These are phyloP conservation scores for Comarum palustre DNA, from an alignment of 306 rosid genomes.

Conservation along the genomic window DNA sequence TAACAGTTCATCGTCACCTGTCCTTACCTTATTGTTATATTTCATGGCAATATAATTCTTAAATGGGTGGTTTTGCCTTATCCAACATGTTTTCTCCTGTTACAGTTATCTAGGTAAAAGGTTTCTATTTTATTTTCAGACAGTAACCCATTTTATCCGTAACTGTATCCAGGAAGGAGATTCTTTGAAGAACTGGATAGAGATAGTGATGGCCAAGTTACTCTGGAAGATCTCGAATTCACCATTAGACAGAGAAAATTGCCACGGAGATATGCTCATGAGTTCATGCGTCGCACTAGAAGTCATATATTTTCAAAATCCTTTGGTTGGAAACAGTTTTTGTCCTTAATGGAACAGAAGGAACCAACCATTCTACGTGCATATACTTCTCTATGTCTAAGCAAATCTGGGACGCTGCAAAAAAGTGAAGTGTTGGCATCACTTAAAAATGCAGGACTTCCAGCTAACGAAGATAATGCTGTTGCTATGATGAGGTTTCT, in stretches of 20 bases:
- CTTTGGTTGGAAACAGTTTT: conserved; percentile 94
- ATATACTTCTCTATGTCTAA: conserved; percentile 89
- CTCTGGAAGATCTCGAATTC: conserved; percentile 84
- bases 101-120: conserved; percentile 18
- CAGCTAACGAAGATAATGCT: conserved; percentile 97
- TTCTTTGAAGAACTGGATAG: conserved; percentile 98
- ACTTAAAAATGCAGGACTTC: conserved; percentile 87
- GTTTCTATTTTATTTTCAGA: neutral
- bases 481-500: conserved; percentile 98
- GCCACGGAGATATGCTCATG: conserved; percentile 95
- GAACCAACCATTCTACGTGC: conserved; percentile 99
- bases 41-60: neutral
- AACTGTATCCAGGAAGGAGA: conserved; percentile 67
- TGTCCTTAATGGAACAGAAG: conserved; percentile 94
- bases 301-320: conserved; percentile 91
- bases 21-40: neutral
- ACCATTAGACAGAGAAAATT: conserved; percentile 88
- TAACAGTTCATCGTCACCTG: neutral
- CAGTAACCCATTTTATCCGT: conserved; percentile 18
- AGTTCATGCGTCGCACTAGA: conserved; percentile 88
- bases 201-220: conserved; percentile 97
- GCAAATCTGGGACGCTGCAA: conserved; percentile 96
- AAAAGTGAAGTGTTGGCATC: conserved; percentile 91
- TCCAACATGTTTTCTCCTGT: conserved; percentile 1
- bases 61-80: neutral